A percentile compares a stretch with the other conserved stretches of the same genome.
phyloP scores from a whole-genome alignment of 306 rosid genomes.

The Luffa aegyptiaca region DNA sequence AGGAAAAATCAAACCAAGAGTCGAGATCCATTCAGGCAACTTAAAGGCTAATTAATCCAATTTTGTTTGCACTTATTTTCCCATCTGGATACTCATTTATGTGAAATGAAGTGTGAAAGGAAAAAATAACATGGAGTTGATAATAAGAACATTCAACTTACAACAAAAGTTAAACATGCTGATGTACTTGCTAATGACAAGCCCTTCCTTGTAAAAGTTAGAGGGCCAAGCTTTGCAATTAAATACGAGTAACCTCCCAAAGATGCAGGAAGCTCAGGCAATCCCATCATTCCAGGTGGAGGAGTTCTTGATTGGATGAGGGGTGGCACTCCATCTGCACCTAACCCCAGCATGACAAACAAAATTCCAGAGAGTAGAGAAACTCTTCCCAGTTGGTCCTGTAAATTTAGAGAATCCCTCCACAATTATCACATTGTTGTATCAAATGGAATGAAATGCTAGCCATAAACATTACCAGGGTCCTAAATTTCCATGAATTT shows the following conservation, averaged over 20 bases:
- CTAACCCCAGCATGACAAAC: constrained; percentile 72
- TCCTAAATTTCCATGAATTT: not conserved
- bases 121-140: not conserved
- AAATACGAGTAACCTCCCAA: constrained; percentile 71
- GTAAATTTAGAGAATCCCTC: constrained; percentile 14
- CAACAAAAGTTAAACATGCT: constrained; percentile 82
- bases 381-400: constrained; percentile 97
- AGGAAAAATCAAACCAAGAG: constrained; percentile 15
- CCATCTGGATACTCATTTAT: not conserved
- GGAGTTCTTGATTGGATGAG: constrained; percentile 86
- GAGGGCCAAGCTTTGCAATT: constrained; percentile 73
- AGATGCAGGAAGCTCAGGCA: constrained; percentile 68
- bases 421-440: constrained; percentile 13
- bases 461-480: constrained; percentile 2
- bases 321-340: constrained; percentile 80
- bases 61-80: not conserved
- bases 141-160: constrained; percentile 35
- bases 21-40: not conserved
- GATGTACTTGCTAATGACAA: constrained; percentile 85
- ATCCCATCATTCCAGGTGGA: constrained; percentile 62
- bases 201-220: constrained; percentile 84
- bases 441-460: not conserved
- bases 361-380: constrained; percentile 73
- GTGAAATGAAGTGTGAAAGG: not conserved
- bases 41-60: not conserved